Evolutionary conservation across 2,329 filamentous ascomycete genomes (phyloP).

Genomic region (Penicillium oxalicum): DNA sequence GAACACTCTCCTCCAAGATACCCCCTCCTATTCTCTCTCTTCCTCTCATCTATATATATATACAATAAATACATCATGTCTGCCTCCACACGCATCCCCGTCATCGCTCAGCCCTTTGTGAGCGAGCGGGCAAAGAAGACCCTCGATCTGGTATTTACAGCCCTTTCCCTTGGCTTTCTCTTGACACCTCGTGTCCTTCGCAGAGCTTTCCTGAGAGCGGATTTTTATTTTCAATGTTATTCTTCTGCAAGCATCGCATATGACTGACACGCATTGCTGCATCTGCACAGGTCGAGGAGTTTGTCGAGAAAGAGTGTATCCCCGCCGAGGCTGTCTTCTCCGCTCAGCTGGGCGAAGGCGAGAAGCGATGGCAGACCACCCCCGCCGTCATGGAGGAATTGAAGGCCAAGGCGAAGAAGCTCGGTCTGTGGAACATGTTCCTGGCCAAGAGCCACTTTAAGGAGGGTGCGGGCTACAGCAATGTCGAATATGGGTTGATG

Average conservation of each 20-base stretch:
- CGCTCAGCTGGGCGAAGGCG: conserved; percentile 71
- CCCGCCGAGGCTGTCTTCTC: conserved; percentile 74
- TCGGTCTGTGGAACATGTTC: conserved; percentile 98
- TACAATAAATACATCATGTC: conserved; percentile 39
- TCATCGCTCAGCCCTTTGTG: conserved; percentile 58
- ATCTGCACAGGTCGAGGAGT: conserved; percentile 67
- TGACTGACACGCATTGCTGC: neutral
- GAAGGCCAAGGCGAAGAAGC: conserved; percentile 72
- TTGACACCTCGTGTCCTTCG: conserved; percentile 4
- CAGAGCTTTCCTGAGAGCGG: neutral
- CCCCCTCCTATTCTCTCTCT: neutral
- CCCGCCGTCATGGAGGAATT: conserved; percentile 81
- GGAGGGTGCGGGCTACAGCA: conserved; percentile 88
- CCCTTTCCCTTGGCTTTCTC: neutral
- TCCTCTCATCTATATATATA: conserved; percentile 1
- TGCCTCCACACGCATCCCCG: conserved; percentile 49
- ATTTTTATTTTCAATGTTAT: too few relatives aligned
- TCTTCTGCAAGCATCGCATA: neutral
- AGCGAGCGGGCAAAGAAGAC: conserved; percentile 80
- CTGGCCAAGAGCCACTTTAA: conserved; percentile 90
- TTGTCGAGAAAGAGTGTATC: conserved; percentile 93
- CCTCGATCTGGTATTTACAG: conserved; percentile 60
- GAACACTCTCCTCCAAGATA: neutral
- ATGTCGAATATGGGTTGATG: conserved; percentile 96
- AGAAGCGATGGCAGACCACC: conserved; percentile 71